A percentile compares a stretch with the other conserved stretches of the same genome.
Conservation (phyloP, 352 stramenopile genomes). For the Globisporangium rhizosaccharum region DNA sequence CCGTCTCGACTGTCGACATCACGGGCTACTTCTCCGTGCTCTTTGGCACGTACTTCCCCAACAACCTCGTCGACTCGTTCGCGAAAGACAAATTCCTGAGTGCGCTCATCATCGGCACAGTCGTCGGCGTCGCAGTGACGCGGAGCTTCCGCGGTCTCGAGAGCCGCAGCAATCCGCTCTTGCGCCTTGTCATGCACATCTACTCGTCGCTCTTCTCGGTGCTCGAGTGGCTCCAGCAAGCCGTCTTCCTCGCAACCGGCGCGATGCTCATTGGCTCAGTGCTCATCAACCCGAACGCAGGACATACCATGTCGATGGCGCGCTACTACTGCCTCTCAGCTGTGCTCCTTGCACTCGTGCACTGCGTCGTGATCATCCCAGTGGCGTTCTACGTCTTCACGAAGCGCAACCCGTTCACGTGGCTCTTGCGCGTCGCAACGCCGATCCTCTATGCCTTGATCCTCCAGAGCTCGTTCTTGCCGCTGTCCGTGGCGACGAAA, state of each 20-base stretch:
- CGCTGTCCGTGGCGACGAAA: conserved; percentile 52
- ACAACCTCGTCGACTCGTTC: conserved; percentile 42
- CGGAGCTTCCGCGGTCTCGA: conserved; percentile 14
- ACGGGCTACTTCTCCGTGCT: conserved; percentile 42
- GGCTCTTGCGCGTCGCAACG: conserved; percentile 34
- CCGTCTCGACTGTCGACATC: conserved; percentile 32
- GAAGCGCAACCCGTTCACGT: conserved; percentile 51
- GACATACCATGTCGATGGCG: conserved; percentile 28
- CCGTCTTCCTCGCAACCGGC: conserved; percentile 39
- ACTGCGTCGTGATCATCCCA: conserved; percentile 42
- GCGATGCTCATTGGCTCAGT: conserved; percentile 43
- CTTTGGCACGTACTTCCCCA: conserved; percentile 36
- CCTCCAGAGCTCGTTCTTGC: conserved; percentile 38
- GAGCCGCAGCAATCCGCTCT: conserved; percentile 47
- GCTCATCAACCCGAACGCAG: conserved; percentile 27
- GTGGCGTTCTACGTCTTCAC: conserved; percentile 43
- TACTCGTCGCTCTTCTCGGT: conserved; percentile 56
- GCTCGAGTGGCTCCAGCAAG: conserved; percentile 49
- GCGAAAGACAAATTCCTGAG: conserved; percentile 36
- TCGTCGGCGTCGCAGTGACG: conserved; percentile 12
- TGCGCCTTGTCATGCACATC: conserved; percentile 53
- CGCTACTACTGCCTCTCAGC: conserved; percentile 36
- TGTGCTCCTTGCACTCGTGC: conserved; percentile 20
- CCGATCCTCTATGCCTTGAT: conserved; percentile 45
- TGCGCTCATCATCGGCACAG: conserved; percentile 40